Conservation (phyloP, 2,329 filamentous ascomycete species). For the Hymenoscyphus scutula region DNA sequence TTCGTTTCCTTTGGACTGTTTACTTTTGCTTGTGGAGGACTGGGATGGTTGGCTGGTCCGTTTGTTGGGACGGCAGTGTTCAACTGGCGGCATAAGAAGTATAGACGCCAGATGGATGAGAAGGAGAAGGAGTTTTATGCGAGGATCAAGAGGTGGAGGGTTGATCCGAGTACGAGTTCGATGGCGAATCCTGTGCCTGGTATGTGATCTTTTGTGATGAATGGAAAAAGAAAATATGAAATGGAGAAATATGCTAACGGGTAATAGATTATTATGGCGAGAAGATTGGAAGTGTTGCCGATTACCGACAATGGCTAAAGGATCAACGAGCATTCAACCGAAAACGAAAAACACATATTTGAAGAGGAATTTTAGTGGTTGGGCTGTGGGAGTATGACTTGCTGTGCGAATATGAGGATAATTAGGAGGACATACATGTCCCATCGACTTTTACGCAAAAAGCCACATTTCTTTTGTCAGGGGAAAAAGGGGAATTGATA, state of each 20-base stretch:
- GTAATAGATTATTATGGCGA: slow-evolving; percentile 86
- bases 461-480: slow-evolving; percentile 15
- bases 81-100: slow-evolving; percentile 68
- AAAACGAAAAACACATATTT: slow-evolving; percentile 51
- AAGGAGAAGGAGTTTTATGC: slow-evolving; percentile 95
- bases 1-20: slow-evolving; percentile 81
- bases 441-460: neutral
- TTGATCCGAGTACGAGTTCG: slow-evolving; percentile 85
- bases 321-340: slow-evolving; percentile 97
- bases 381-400: slow-evolving; percentile 14
- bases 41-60: slow-evolving; percentile 86
- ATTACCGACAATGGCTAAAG: slow-evolving; percentile 94
- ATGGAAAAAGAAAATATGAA: too few species aligned
- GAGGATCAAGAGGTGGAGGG: slow-evolving; percentile 85
- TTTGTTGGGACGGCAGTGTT: slow-evolving; percentile 78
- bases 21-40: slow-evolving; percentile 71
- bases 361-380: neutral
- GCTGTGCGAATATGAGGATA: slow-evolving; percentile 5
- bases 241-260: slow-evolving; percentile 54
- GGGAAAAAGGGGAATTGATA: slow-evolving; percentile 5
- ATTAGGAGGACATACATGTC: slow-evolving; percentile 5
- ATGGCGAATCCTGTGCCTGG: slow-evolving; percentile 74
- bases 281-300: slow-evolving; percentile 90
- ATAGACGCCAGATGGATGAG: slow-evolving; percentile 70
- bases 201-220: slow-evolving; percentile 17